Evolutionary conservation across 2,329 filamentous ascomycete species (phyloP).

Genomic region (Raffaelea arxii): DNA sequence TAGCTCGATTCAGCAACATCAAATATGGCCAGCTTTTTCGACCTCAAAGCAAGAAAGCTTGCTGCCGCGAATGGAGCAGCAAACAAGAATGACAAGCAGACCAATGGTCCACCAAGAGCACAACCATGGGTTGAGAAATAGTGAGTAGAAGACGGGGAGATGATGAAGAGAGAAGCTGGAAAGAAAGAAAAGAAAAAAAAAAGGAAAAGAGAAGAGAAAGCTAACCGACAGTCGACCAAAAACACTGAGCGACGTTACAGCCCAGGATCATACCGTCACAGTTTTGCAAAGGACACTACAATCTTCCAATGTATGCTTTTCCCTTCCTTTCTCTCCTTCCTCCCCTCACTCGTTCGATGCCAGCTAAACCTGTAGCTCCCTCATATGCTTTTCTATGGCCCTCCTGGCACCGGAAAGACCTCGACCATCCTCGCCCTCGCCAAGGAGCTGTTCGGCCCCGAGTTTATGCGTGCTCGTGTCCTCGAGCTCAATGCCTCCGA

Average conservation of each 20-base stretch:
- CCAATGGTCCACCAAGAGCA: constrained; percentile 53
- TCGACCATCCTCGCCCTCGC: constrained; percentile 94
- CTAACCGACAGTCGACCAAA: constrained; percentile 67
- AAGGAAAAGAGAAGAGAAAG: constrained; percentile 11
- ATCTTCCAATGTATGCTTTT: constrained; percentile 64
- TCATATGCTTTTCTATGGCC: constrained; percentile 99
- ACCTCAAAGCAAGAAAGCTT: constrained; percentile 81
- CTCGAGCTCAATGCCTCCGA: constrained; percentile 98
- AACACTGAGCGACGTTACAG: constrained; percentile 86
- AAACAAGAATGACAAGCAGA: constrained; percentile 54
- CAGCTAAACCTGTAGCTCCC: constrained; percentile 53
- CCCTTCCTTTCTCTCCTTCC: constrained; percentile 12
- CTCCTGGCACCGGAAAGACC: constrained; percentile 95
- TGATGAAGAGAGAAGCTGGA: background rate
- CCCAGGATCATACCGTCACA: constrained; percentile 93
- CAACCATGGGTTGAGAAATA: constrained; percentile 99
- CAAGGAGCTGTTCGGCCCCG: constrained; percentile 93
- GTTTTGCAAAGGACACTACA: constrained; percentile 88
- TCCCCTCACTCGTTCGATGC: background rate
- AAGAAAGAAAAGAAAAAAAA: background rate
- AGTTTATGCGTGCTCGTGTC: constrained; percentile 87
- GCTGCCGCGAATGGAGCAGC: constrained; percentile 56
- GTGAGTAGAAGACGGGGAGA: constrained; percentile 37
- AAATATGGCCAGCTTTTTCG: constrained; percentile 87
- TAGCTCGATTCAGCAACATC: background rate